Evolutionary conservation across 805 yeast species (phyloP).

Genomic region (Metschnikowia continentalis): DNA sequence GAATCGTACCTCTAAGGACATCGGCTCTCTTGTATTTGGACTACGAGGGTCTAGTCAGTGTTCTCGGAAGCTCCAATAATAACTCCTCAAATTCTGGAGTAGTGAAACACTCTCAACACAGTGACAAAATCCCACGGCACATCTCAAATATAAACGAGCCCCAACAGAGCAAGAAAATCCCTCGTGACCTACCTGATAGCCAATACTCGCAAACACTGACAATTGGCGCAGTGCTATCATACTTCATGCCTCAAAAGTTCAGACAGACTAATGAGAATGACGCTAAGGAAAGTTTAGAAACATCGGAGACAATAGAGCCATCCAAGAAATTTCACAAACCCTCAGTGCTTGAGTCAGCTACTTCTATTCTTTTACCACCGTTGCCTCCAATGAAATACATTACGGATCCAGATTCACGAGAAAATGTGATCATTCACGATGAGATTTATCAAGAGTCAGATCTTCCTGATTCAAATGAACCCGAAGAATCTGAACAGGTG

Average conservation of each 20-base stretch:
- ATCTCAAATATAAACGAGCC: neutral
- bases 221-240: constrained; percentile 36
- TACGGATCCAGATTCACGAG: constrained; percentile 61
- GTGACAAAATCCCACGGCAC: constrained; percentile 1
- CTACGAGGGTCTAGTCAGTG: constrained; percentile 55
- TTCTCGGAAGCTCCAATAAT: constrained; percentile 1
- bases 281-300: neutral
- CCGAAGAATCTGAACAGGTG: neutral
- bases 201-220: constrained; percentile 22
- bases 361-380: constrained; percentile 75
- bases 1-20: constrained; percentile 91
- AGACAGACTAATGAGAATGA: constrained; percentile 9
- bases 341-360: constrained; percentile 74
- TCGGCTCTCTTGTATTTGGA: constrained; percentile 82
- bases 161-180: constrained; percentile 14
- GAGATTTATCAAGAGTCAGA: constrained; percentile 63
- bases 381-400: constrained; percentile 66
- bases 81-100: neutral
- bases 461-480: constrained; percentile 22
- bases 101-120: neutral
- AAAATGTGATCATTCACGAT: constrained; percentile 75
- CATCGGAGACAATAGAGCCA: constrained; percentile 3
- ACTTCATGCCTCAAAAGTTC: constrained; percentile 41
- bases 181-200: constrained; percentile 16
- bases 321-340: constrained; percentile 53